Evolutionary conservation across 371 early-diverging fungal species (phyloP), one percentile per base, ranked within the genome.

Genomic region (Mucor sp.): DNA sequence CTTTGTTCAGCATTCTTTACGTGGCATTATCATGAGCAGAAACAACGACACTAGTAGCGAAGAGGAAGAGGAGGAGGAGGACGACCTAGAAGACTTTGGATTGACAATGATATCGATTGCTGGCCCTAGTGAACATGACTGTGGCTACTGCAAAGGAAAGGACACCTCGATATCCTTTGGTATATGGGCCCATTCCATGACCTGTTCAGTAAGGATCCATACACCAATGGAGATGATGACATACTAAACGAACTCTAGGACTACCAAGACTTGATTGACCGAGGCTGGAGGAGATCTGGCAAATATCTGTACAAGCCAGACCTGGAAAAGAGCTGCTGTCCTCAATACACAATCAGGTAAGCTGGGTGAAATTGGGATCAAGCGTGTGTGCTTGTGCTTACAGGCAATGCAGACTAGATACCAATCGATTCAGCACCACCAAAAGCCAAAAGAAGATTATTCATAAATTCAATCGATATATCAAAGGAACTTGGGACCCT

Each of bases 381-480:
- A 25, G 41, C 14, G 32, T 33, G 35, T 25, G 48, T 56, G 5
- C 5, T 37, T 21, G 6, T 53, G 6, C 41, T 41, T 41, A 41
- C 41, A 41, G 41, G 4, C 15, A 6, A 60, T 25, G 19, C 11
- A 89, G 91, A 63, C 66, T 91, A 66, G 73, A 86, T 59, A 79
- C 84, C 8, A 73, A 55, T 17, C 65, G 79, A 50, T 91, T 85
- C 62, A 70, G 74, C 32, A 58, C 76, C 25, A 78, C 85, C 6
- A 93, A 92, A 71, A 84, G 90, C 11, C 93, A 93, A 63, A 86
- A 89, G 21, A 91, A 92, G 66, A 73, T 90, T 12, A 66, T 92
- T 1, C 81, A 82, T 65, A 87, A 87, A 58, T 79, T 88, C 68
- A 85, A 86, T 67, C 81, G 80, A 35, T 89, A 70, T 65, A 43